phyloP scores from a whole-genome alignment of 2,329 filamentous ascomycete species.

The Cordyceps cicadae region DNA sequence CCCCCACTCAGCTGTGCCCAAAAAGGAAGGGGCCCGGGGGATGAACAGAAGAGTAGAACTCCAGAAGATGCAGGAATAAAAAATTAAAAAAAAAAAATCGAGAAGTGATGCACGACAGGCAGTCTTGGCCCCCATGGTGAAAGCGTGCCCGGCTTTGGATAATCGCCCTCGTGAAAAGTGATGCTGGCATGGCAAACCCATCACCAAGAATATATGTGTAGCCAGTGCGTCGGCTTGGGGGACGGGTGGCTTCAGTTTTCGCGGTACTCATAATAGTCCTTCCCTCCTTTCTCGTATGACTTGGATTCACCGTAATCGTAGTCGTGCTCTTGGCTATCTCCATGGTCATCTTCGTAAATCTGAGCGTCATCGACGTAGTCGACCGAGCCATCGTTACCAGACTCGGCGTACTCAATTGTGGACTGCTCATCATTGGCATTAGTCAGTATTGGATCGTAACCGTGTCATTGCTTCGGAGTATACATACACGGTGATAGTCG shows the following conservation, averaged over 20 bases:
- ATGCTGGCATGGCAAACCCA: background rate
- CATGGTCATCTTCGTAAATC: conserved; percentile 45
- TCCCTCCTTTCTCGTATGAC: conserved; percentile 29
- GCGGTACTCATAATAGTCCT: conserved; percentile 35
- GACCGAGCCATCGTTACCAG: conserved; percentile 32
- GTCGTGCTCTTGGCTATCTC: conserved; percentile 28
- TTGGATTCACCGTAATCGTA: conserved; percentile 33
- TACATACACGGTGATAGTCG: conserved; percentile 44
- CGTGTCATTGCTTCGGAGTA: background rate
- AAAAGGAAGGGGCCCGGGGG: background rate
- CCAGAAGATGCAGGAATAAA: background rate
- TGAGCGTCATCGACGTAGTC: conserved; percentile 46
- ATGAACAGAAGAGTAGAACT: background rate
- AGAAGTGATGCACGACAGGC: background rate
- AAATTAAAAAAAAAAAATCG: background rate
- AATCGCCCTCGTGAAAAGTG: background rate
- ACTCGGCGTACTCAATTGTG: conserved; percentile 39
- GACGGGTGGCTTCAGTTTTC: background rate
- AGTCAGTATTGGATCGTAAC: background rate
- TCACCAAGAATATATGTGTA: background rate
- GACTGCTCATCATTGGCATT: conserved; percentile 24
- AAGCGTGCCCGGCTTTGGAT: background rate
- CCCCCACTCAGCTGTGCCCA: background rate
- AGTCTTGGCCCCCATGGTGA: background rate
- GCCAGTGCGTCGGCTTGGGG: background rate